Conservation (phyloP, 441 rosid species). For the Omphalea diandra region DNA sequence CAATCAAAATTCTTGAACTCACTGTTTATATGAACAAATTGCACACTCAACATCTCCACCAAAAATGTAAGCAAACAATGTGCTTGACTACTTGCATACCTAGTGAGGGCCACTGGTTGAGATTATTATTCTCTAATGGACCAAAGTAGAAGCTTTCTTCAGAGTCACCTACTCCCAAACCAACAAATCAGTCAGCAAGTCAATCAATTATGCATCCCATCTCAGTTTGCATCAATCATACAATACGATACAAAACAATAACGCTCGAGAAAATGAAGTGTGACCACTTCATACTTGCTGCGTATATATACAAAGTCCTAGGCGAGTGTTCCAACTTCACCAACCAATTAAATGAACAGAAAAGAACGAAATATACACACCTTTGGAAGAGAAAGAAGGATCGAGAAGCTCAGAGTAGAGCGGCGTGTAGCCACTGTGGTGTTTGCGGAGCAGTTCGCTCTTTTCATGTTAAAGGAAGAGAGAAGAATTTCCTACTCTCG, state of each 20-base stretch:
- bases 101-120: constrained; percentile 74
- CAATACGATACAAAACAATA: neutral
- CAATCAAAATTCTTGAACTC: neutral
- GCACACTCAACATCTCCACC: neutral
- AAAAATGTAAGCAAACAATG: neutral
- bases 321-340: too few relatives aligned
- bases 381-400: constrained; percentile 44
- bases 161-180: constrained; percentile 54
- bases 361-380: constrained; percentile 34
- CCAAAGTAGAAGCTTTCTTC: constrained; percentile 77
- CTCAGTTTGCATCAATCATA: neutral
- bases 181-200: neutral
- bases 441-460: constrained; percentile 44
- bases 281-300: too few relatives aligned
- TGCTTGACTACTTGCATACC: constrained; percentile 28
- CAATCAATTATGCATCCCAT: neutral
- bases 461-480: constrained; percentile 56
- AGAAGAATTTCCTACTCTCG: constrained; percentile 59
- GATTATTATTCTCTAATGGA: constrained; percentile 38
- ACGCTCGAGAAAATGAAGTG: neutral
- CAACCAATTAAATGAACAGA: neutral
- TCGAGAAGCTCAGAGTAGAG: constrained; percentile 62
- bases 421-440: constrained; percentile 63
- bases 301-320: too few relatives aligned
- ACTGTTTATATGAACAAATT: neutral